Evolutionary conservation across 108 stramenopile species (phyloP).

Genomic region (Halocafeteria seosinensis): DNA sequence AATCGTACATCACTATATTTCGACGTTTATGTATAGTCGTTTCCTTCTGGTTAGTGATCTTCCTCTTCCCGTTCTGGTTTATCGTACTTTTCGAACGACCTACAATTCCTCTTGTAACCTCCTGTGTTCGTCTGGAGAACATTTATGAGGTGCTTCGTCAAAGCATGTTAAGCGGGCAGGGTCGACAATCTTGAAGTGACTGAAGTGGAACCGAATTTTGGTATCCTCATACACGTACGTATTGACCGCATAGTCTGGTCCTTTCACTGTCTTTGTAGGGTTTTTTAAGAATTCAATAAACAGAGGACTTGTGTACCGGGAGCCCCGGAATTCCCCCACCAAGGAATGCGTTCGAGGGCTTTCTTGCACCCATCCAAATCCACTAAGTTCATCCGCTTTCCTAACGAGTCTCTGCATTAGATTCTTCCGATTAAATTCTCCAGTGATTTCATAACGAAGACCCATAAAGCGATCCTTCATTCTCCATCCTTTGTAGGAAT

Average conservation of each 20-base stretch:
- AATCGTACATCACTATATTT: no score
- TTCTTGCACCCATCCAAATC: neutral
- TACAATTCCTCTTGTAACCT: neutral
- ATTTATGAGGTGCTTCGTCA: neutral
- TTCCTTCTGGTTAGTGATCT: no score
- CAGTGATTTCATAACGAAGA: conserved; percentile 4
- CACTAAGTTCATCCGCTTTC: neutral
- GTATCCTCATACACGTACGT: conserved; percentile 28
- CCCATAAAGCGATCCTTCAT: conserved; percentile 3
- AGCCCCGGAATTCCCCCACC: neutral
- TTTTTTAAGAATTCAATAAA: neutral
- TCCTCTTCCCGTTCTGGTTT: no score
- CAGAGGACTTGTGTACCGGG: neutral
- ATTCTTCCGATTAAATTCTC: neutral
- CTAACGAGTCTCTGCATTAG: neutral
- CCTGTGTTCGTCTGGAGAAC: neutral
- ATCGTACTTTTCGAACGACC: no score
- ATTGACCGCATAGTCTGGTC: neutral
- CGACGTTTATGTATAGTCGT: no score
- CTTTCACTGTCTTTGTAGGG: no score
- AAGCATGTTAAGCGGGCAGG: neutral
- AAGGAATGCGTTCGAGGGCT: neutral
- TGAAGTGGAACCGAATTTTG: conserved; percentile 35
- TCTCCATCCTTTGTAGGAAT: neutral
- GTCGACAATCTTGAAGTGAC: conserved; percentile 28